phyloP scores from a whole-genome alignment of 2,329 filamentous ascomycete genomes.

The Mycosphaerelloides madeirae region DNA sequence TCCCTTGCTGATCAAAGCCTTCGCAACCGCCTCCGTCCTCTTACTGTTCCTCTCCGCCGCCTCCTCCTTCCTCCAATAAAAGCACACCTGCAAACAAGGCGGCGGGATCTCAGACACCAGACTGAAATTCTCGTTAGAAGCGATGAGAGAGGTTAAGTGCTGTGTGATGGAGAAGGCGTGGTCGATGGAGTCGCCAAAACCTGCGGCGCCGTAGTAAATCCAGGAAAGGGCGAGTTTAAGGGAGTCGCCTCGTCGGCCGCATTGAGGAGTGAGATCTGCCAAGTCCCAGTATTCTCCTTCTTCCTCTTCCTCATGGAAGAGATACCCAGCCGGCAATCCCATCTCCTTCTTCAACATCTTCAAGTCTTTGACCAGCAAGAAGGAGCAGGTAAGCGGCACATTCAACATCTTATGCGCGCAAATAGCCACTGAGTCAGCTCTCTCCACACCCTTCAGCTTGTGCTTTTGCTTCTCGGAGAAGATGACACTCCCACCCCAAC shows the following conservation, averaged over 20 bases:
- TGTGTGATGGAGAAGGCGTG: constrained; percentile 66
- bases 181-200: constrained; percentile 62
- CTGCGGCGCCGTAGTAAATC: constrained; percentile 77
- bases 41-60: constrained; percentile 37
- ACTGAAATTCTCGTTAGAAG: constrained; percentile 55
- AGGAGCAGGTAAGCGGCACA: constrained; percentile 84
- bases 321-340: constrained; percentile 78
- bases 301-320: constrained; percentile 37
- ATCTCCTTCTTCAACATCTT: constrained; percentile 75
- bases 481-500: constrained; percentile 80
- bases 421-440: constrained; percentile 76
- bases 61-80: constrained; percentile 66
- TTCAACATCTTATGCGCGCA: constrained; percentile 99
- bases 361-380: constrained; percentile 75
- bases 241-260: constrained; percentile 77
- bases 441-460: constrained; percentile 65
- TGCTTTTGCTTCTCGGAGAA: constrained; percentile 62
- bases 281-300: constrained; percentile 66
- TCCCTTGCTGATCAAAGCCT: constrained; percentile 52
- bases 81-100: constrained; percentile 90
- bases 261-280: constrained; percentile 88
- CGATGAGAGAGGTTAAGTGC: constrained; percentile 61
- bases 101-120: constrained; percentile 72
- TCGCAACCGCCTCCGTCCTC: constrained; percentile 53
- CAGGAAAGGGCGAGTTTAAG: constrained; percentile 85